phyloP scores from a whole-genome alignment of 176 grass and related monocot species.

The Ensete glaucum region DNA sequence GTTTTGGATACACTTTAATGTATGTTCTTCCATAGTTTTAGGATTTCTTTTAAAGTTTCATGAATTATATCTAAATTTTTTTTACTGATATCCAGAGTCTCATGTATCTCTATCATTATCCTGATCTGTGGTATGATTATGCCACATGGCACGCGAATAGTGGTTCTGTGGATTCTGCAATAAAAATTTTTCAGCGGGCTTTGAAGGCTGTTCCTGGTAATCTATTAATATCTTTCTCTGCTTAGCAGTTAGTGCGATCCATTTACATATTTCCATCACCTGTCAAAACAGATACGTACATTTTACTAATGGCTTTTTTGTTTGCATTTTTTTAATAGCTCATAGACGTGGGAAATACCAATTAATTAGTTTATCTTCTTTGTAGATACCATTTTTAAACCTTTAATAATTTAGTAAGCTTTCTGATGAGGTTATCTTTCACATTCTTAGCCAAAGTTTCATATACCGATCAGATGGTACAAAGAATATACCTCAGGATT shows the following conservation, averaged over 20 bases:
- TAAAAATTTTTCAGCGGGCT: conserved; percentile 95
- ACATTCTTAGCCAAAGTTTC: neutral
- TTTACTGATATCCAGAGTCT: conserved; percentile 50
- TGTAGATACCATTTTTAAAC: neutral
- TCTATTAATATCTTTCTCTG: conserved; percentile 7
- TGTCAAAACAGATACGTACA: neutral
- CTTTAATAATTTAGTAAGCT: neutral
- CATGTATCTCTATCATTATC: conserved; percentile 98
- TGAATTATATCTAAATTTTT: neutral
- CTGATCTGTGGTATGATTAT: conserved; percentile 98
- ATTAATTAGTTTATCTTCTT: neutral
- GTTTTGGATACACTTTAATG: neutral
- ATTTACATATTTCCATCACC: neutral
- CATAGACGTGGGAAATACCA: too few relatives aligned
- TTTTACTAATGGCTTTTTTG: neutral
- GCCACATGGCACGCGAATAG: conserved; percentile 72
- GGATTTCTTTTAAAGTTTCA: neutral
- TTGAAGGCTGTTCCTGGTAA: conserved; percentile 95
- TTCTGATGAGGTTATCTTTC: neutral
- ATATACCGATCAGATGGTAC: too few relatives aligned
- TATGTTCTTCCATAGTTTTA: neutral
- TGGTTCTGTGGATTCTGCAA: conserved; percentile 65
- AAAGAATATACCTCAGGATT: too few relatives aligned
- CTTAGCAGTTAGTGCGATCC: neutral
- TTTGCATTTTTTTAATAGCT: neutral